Evolutionary conservation across 306 rosid genomes (phyloP), one percentile per base, ranked within the genome.

Genomic region (Begonia fuchsioides): DNA sequence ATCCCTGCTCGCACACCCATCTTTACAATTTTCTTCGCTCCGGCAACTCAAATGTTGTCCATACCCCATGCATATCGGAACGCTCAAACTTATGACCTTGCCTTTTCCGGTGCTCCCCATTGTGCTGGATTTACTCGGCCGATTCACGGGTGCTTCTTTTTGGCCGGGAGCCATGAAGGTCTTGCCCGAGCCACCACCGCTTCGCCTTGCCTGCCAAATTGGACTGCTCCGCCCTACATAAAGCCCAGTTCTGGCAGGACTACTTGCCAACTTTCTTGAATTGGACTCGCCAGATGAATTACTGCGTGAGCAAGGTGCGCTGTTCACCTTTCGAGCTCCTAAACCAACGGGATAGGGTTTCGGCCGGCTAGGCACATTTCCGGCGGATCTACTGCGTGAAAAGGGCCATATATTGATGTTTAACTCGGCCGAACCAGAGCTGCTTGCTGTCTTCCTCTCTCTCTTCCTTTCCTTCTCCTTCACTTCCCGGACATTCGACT

Each of bases 271-370:
- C 40, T 85, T 90, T 39, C 79, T 74, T 13, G 93, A 81, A 65
- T 85, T 90, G 47, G 98, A 79, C 17, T 90, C 96, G 0, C 98
- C 96, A 12, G 95, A 64, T 0, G 98, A 90, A 73, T 90, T 90
- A 63, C 98, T 85, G 51, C 98, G 75, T 11, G 98, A 90, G 17
- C 98, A 90, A 1, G 95, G 98, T 3, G 98, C 98, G 67, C 98
- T 90, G 73, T 90, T 85, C 0, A 75, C 95, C 61, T 77, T 82
- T 32, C 94, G 80, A 56, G 76, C 49, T 0, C 10, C 61, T 8
- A 74, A 71, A 32, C 76, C 74, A 52, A 90, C 93, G 64, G 80
- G 12, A 0, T 68, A 55, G 0, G 61, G 6, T 11, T 77, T 90
- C 55, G 98, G 98, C 26, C 85, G 61, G 72, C 77, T 75, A 0